Evolutionary conservation across 148 eudicot species (phyloP).

Genomic region (Rheum nobile): DNA sequence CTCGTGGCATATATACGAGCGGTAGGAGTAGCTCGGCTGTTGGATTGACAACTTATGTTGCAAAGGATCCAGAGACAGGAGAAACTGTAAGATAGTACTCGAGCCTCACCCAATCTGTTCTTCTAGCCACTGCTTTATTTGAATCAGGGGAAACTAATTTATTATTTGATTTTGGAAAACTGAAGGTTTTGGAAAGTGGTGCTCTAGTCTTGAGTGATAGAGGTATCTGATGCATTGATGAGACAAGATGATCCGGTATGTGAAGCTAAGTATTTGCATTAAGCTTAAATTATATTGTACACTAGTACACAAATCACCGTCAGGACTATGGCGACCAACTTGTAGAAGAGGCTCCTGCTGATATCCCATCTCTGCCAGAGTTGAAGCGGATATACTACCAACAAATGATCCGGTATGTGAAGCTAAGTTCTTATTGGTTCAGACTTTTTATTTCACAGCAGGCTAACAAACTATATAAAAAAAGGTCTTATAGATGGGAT

Average conservation of each 20-base stretch:
- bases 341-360: too few species aligned
- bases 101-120: background rate
- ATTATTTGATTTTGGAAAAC: conserved; percentile 5
- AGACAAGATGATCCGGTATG: conserved; percentile 99
- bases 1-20: conserved; percentile 96
- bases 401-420: too few species aligned
- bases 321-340: too few species aligned
- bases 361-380: too few species aligned
- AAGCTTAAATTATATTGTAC: too few species aligned
- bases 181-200: conserved; percentile 95
- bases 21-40: conserved; percentile 99
- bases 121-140: background rate
- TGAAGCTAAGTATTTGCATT: too few species aligned
- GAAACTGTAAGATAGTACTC: conserved; percentile 60
- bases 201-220: conserved; percentile 92
- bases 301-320: too few species aligned
- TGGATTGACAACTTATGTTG: conserved; percentile 93
- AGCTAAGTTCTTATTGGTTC: too few species aligned
- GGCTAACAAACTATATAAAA: too few species aligned
- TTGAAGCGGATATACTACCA: too few species aligned
- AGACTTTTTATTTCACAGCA: too few species aligned
- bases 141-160: background rate
- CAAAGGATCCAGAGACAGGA: conserved; percentile 98
- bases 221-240: conserved; percentile 97
- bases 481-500: too few species aligned